These are phyloP conservation scores for Hyphopichia khmerensis DNA, from an alignment of 1,139 yeast species.

Conservation along the genomic window DNA sequence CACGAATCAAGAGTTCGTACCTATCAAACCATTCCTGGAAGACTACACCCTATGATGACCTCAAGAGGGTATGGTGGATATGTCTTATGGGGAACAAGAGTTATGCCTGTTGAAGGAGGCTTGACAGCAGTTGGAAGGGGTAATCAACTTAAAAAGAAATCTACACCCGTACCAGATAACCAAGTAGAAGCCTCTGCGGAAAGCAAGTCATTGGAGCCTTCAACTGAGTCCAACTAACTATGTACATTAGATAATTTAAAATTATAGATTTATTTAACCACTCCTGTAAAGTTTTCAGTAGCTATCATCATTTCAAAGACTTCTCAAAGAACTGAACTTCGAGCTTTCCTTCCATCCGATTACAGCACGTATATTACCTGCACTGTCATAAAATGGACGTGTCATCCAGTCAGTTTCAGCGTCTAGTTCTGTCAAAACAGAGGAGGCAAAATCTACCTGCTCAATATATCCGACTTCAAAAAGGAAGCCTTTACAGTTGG, in stretches of 20 bases:
- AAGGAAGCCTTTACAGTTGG: conserved; percentile 38
- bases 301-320: neutral
- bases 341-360: conserved; percentile 29
- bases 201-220: neutral
- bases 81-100: conserved; percentile 75
- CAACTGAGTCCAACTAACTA: neutral
- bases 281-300: neutral
- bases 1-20: conserved; percentile 81
- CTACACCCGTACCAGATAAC: neutral
- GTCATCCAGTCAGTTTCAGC: conserved; percentile 22
- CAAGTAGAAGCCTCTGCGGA: neutral
- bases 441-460: conserved; percentile 29
- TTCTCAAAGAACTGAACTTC: neutral
- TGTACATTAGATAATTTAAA: neutral
- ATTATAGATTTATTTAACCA: neutral
- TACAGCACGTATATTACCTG: conserved; percentile 36
- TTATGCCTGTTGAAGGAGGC: conserved; percentile 62
- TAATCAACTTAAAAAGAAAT: neutral
- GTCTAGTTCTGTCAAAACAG: conserved; percentile 7
- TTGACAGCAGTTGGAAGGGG: conserved; percentile 60
- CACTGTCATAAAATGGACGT: conserved; percentile 27
- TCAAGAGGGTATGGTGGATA: conserved; percentile 93
- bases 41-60: conserved; percentile 94
- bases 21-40: conserved; percentile 90
- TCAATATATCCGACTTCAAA: conserved; percentile 41